Percentiles rank a stretch among this genome's conserved stretches.
These are phyloP conservation scores for Colletotrichum sp. DNA, from an alignment of 2,329 filamentous ascomycete species.

Conservation along the genomic window DNA sequence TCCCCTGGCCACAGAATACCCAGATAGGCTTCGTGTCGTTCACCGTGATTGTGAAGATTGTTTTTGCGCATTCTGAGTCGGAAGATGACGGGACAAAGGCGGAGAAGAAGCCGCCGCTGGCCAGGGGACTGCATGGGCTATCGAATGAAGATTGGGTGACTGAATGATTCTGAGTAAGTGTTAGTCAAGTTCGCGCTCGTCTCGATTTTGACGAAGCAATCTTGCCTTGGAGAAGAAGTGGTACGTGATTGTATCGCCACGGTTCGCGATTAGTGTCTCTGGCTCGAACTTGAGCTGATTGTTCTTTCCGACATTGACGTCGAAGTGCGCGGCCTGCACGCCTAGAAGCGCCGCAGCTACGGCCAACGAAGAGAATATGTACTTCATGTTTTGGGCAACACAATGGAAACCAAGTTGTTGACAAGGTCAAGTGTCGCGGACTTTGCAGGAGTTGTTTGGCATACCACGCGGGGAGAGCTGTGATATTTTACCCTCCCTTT, in stretches of 20 bases:
- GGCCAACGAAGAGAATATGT: constrained; percentile 24
- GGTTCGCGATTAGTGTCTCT: constrained; percentile 33
- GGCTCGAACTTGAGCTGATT: constrained; percentile 41
- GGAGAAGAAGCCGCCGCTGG: constrained; percentile 41
- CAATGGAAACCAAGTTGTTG: too few relatives aligned
- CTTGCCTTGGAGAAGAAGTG: constrained; percentile 41
- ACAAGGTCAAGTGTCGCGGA: too few relatives aligned
- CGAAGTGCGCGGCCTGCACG: constrained; percentile 28
- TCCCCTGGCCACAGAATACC: constrained; percentile 50
- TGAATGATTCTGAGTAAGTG: constrained; percentile 38
- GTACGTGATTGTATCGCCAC: constrained; percentile 44
- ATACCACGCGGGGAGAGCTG: not conserved
- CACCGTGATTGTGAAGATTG: constrained; percentile 47
- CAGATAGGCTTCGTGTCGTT: constrained; percentile 51
- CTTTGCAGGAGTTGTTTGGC: not conserved
- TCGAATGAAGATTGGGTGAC: constrained; percentile 43
- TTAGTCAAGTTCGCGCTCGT: not conserved
- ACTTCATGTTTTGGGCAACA: constrained; percentile 24
- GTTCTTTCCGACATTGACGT: constrained; percentile 41
- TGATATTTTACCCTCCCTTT: not conserved
- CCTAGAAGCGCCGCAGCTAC: constrained; percentile 26
- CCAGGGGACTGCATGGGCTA: constrained; percentile 40
- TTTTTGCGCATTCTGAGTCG: constrained; percentile 31
- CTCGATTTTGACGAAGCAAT: not conserved
- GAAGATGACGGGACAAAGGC: constrained; percentile 40